A percentile compares a stretch with the other conserved stretches of the same genome.
Evolutionary conservation across 495 filamentous ascomycete species (phyloP).

Genomic region (Xanthoparmelia taractica): DNA sequence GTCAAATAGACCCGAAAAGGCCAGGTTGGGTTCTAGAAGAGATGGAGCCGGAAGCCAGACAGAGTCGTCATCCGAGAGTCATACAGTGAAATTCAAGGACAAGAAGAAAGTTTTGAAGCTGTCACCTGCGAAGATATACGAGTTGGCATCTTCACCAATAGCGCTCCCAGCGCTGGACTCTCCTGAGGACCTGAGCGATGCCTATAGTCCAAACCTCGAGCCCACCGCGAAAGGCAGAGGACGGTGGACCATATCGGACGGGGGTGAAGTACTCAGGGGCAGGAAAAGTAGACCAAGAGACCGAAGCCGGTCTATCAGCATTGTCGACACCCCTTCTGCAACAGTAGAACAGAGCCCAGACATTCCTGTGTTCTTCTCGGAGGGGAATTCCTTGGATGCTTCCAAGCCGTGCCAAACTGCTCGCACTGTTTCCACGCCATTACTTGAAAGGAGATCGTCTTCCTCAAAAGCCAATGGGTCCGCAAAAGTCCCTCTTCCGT

Average conservation of each 20-base stretch:
- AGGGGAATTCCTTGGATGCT: background rate
- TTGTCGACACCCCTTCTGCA: conserved; percentile 2
- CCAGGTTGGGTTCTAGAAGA: background rate
- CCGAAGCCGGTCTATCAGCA: background rate
- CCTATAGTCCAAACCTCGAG: conserved; percentile 22
- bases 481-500: conserved; percentile 8
- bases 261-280: background rate
- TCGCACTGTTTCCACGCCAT: conserved; percentile 34
- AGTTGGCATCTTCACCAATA: conserved; percentile 48
- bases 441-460: conserved; percentile 33
- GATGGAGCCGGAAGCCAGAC: background rate
- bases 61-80: background rate
- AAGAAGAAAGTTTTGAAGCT: conserved; percentile 44
- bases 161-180: conserved; percentile 40
- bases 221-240: conserved; percentile 5
- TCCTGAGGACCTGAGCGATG: conserved; percentile 22
- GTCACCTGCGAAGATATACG: conserved; percentile 46
- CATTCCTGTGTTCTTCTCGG: background rate
- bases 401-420: conserved; percentile 26
- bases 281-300: conserved; percentile 10
- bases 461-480: conserved; percentile 18
- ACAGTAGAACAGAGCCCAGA: conserved; percentile 4
- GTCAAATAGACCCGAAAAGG: background rate
- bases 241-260: conserved; percentile 14
- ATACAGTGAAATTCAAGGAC: conserved; percentile 15